Evolutionary conservation across 1,284 basidiomycete species (phyloP), one percentile per base, ranked within the genome.

Genomic region (Termitomyces sp.): DNA sequence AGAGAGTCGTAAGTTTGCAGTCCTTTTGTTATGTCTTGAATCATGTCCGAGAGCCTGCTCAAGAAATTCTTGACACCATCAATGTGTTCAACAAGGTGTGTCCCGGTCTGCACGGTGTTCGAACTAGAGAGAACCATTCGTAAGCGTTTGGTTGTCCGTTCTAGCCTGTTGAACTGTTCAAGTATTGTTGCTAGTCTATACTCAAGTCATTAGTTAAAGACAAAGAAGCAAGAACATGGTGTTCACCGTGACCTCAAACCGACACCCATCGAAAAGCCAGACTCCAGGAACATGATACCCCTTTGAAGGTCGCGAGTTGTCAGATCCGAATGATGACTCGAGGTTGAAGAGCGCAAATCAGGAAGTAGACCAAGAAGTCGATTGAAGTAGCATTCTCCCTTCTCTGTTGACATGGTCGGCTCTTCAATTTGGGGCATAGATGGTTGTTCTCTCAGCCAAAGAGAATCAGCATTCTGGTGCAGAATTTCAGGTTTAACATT

Each of bases 281-380:
- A 93, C 69, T 98, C 94, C 7, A 93, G 77, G 52, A 91, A 81
- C 57, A 81, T 84, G 19, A 91, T 69, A 5, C 88, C 93, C 52
- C 91, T 80, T 62, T 86, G 86, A 11, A 98, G 73, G 57, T 99
- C 95, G 6, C 88, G 83, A 10, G 91, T 92, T 7, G 82, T 79
- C 39, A 99, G 66, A 65, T 99, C 96, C 0, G 78, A 68, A 64
- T 91, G 88, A 68, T 97, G 95, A 30, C 76, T 69, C 8, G 80
- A 75, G 48, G 93, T 72, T 0, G 82, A 76, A 6, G 73, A 71
- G 39, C 92, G 78, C 39, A 98, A 72, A 10, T 76, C 75, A 4
- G 89, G 86, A 51, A 99, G 76, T 31, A 81, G 69, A 6, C 82
- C 79, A 16, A 81, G 77, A 30, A 96, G 71, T 21, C 86, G 83